These are phyloP conservation scores for Ustilago loliicola DNA, from an alignment of 1,284 basidiomycete species.

Conservation along the genomic window DNA sequence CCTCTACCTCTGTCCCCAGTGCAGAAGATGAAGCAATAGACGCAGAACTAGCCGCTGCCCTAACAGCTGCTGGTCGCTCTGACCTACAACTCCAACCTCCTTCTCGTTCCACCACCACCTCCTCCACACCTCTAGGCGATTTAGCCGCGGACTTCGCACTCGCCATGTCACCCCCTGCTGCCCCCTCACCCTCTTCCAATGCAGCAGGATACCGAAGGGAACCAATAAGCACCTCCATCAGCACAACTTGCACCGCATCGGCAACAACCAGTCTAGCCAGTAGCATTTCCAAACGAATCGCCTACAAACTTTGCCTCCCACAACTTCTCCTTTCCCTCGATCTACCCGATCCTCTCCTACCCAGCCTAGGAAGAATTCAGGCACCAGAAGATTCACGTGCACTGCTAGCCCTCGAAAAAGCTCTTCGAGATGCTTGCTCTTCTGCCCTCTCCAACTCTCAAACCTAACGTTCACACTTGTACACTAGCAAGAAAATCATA, in stretches of 20 bases:
- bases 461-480: not conserved
- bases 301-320: conserved; percentile 25
- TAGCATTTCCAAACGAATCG: conserved; percentile 34
- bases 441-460: conserved; percentile 10
- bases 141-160: conserved; percentile 48
- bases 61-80: conserved; percentile 18
- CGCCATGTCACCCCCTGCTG: conserved; percentile 27
- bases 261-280: conserved; percentile 20
- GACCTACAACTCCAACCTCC: not conserved
- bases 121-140: not conserved
- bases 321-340: conserved; percentile 58
- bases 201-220: not conserved
- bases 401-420: conserved; percentile 50
- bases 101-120: not conserved
- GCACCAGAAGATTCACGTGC: conserved; percentile 41
- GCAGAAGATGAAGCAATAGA: conserved; percentile 10
- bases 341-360: conserved; percentile 28
- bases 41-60: conserved; percentile 26
- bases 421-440: conserved; percentile 34
- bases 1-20: not conserved
- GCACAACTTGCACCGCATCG: conserved; percentile 6
- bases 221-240: conserved; percentile 10
- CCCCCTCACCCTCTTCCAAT: conserved; percentile 1
- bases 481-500: not conserved
- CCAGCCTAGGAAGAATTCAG: conserved; percentile 7